Evolutionary conservation across 352 stramenopile genomes (phyloP), one percentile per base, ranked within the genome.

Genomic region (Phytophthora palmivora): DNA sequence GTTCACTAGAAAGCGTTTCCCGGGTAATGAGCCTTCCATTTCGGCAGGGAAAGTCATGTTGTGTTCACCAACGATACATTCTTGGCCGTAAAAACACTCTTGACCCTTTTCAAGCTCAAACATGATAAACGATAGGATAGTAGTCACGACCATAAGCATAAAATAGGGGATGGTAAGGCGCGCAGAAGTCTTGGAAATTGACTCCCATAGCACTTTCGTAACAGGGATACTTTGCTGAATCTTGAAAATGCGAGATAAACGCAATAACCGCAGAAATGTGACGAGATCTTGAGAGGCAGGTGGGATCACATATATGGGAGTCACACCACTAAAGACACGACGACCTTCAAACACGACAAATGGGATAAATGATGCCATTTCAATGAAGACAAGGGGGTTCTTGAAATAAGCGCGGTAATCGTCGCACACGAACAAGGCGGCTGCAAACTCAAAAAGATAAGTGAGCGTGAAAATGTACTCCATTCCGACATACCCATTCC

Each of bases 221-320:
- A 87, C 83, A 1, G 83, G 83, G 37, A 92, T 92, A 54, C 78
- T 83, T 47, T 89, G 78, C 48, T 91, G 83, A 43, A 92, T 92
- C 49, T 91, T 88, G 52, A 92, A 91, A 19, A 90, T 89, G 16
- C 83, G 79, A 6, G 77, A 87, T 19, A 92, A 74, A 4, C 81
- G 76, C 37, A 88, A 58, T 12, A 91, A 38, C 6, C 83, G 63
- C 18, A 92, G 38, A 16, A 87, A 87, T 2, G 81, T 88, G 4
- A 92, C 53, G 4, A 83, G 70, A 21, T 89, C 81, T 44, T 72
- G 83, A 0, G 83, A 89, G 1, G 77, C 82, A 0, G 83, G 83
- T 0, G 79, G 59, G 30, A 92, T 92, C 9, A 87, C 79, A 55
- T 92, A 92, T 30, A 84, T 79, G 11, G 81, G 83, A 12, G 50